These are phyloP conservation scores for Fagus crenata DNA, from an alignment of 306 rosid genomes.

Conservation along the genomic window DNA sequence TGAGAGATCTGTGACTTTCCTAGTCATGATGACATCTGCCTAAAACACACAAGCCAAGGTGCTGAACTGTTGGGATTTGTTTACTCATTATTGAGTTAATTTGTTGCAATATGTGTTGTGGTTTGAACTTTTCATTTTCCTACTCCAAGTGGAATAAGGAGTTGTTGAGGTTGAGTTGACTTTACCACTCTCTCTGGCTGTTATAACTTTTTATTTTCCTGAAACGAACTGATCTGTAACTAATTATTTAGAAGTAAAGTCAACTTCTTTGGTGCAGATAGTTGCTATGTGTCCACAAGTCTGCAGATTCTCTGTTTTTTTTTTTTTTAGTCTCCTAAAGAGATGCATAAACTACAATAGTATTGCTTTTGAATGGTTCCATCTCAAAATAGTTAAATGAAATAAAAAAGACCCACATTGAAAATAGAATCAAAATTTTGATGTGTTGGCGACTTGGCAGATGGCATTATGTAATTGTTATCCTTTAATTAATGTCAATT, in stretches of 20 bases:
- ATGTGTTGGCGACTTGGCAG: neutral
- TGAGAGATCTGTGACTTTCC: neutral
- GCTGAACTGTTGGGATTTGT: neutral
- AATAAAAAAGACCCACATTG: neutral
- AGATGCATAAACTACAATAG: neutral
- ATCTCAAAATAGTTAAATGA: neutral
- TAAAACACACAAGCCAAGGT: too few species aligned
- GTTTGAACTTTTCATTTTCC: constrained; percentile 24
- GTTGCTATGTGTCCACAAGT: constrained; percentile 23
- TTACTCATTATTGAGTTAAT: neutral
- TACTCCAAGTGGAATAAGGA: neutral
- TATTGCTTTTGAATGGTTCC: neutral
- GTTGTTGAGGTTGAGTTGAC: constrained; percentile 13
- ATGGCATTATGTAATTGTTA: neutral
- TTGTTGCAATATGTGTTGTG: neutral
- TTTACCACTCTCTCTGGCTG: neutral
- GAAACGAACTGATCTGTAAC: neutral
- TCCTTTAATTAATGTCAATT: neutral
- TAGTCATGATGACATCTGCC: too few species aligned
- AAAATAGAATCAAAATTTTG: neutral
- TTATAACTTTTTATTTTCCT: neutral
- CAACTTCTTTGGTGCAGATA: constrained; percentile 1
- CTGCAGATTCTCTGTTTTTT: constrained; percentile 3
- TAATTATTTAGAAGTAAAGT: constrained; percentile 6
- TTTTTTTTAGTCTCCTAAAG: neutral